These are phyloP conservation scores for Myxozyma sirexii DNA, from an alignment of 805 yeast genomes.

Conservation along the genomic window DNA sequence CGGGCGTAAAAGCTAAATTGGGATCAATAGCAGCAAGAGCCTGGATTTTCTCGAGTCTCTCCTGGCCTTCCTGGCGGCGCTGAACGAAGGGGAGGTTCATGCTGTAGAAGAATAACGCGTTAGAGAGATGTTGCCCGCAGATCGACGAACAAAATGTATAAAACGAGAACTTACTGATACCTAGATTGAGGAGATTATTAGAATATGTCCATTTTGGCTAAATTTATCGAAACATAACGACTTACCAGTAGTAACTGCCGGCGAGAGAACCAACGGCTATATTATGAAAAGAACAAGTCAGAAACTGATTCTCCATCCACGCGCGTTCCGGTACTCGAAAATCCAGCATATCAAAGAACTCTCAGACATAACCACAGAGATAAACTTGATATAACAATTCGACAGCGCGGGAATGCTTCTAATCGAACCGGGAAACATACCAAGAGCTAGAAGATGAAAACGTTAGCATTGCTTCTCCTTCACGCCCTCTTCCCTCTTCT, in stretches of 20 bases:
- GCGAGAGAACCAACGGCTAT: slow-evolving; percentile 5
- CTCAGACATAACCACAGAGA: neutral
- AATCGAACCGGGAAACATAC: neutral
- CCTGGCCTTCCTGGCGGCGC: slow-evolving; percentile 3
- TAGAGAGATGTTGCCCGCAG: neutral
- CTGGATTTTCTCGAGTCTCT: neutral
- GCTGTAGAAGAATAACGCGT: slow-evolving; percentile 2
- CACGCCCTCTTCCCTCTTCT: neutral
- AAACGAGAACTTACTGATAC: slow-evolving; percentile 16
- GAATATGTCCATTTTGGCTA: neutral
- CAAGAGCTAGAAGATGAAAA: neutral
- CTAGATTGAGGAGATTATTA: neutral
- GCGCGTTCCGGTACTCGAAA: neutral
- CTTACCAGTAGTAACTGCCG: slow-evolving; percentile 22
- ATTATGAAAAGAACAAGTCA: neutral
- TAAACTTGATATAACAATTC: no score
- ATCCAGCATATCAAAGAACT: neutral
- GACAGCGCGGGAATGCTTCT: no score
- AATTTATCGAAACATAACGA: neutral
- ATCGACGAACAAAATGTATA: neutral
- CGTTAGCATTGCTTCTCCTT: neutral
- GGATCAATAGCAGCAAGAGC: slow-evolving; percentile 2
- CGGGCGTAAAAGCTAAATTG: neutral
- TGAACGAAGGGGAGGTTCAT: slow-evolving; percentile 19
- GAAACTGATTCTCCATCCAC: neutral